Conservation (phyloP, 2,329 filamentous ascomycete genomes). For the Colletotrichum sp. region DNA sequence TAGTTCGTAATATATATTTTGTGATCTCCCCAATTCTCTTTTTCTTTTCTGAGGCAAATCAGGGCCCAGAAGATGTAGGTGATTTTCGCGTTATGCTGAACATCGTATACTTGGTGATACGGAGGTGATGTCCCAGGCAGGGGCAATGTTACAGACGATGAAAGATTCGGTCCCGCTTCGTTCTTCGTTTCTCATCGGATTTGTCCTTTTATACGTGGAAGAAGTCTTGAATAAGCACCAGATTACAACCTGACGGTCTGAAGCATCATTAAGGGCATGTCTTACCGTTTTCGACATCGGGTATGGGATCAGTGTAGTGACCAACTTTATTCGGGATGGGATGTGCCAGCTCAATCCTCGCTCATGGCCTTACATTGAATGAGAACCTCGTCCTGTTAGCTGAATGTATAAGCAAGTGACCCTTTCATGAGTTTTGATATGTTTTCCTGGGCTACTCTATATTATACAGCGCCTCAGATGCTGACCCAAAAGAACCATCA, state of each 20-base stretch:
- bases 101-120: neutral
- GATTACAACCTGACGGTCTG: fast-evolving
- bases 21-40: too few species aligned
- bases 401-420: neutral
- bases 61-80: too few species aligned
- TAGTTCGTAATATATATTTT: neutral
- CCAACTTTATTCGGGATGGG: fast-evolving
- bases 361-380: fast-evolving
- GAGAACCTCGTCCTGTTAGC: fast-evolving
- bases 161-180: fast-evolving
- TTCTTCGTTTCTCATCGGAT: fast-evolving
- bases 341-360: neutral
- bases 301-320: neutral
- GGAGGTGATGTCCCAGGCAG: neutral
- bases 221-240: neutral
- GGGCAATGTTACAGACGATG: neutral
- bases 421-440: fast-evolving
- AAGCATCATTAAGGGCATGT: neutral
- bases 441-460: neutral
- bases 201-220: neutral
- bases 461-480: neutral
- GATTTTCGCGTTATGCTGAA: too few species aligned
- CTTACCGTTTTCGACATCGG: neutral
- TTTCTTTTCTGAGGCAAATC: too few species aligned
- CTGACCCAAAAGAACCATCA: too few species aligned